Evolutionary conservation across 768 basidiomycete genomes (phyloP).

Genomic region (Kwoniella dendrophila): DNA sequence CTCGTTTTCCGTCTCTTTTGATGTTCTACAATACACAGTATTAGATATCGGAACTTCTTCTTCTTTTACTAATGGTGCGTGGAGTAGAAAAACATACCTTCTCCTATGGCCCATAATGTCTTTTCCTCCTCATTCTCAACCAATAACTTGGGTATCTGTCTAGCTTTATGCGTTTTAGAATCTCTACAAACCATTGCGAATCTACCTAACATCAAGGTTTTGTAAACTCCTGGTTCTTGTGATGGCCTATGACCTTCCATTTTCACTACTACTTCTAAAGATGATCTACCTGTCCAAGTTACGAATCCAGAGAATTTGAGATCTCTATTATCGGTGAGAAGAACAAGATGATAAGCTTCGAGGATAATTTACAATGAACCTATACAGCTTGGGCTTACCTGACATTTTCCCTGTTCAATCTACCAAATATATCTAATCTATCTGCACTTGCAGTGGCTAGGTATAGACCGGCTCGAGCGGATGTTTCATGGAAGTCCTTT

Average conservation of each 20-base stretch:
- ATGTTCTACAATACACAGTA: conserved; percentile 61
- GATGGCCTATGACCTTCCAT: conserved; percentile 67
- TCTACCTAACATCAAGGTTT: conserved; percentile 62
- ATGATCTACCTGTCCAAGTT: conserved; percentile 72
- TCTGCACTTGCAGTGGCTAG: conserved; percentile 84
- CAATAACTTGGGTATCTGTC: conserved; percentile 66
- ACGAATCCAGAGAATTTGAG: conserved; percentile 78
- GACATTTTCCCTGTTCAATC: conserved; percentile 48
- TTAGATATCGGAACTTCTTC: conserved; percentile 47
- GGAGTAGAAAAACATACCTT: conserved; percentile 59
- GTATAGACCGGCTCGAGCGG: conserved; percentile 69
- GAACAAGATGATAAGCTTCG: background rate
- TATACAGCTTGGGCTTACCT: conserved; percentile 37
- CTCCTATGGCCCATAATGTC: conserved; percentile 67
- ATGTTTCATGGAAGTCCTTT: conserved; percentile 62
- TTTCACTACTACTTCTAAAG: conserved; percentile 83
- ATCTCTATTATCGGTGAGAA: conserved; percentile 60
- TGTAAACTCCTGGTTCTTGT: conserved; percentile 66
- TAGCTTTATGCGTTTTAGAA: conserved; percentile 66
- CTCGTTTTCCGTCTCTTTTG: conserved; percentile 64
- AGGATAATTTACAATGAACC: background rate
- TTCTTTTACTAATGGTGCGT: too few species aligned
- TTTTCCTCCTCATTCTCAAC: conserved; percentile 68
- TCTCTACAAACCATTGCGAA: conserved; percentile 88
- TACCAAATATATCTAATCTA: conserved; percentile 58